These are phyloP conservation scores for Conidiobolus incongruus DNA, from an alignment of 371 early-diverging fungal species.

Conservation along the genomic window DNA sequence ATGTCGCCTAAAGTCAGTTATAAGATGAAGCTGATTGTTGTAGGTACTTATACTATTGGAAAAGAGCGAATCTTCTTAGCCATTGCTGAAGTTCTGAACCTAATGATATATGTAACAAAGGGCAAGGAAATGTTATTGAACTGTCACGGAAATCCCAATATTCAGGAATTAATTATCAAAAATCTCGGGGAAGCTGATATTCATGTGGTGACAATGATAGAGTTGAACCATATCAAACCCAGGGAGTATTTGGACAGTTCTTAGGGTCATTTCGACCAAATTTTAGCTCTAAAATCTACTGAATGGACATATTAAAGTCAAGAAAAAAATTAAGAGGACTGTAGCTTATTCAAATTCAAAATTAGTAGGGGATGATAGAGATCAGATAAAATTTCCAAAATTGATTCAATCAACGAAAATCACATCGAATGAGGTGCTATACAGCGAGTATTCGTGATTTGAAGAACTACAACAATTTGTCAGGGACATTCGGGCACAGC, in stretches of 20 bases:
- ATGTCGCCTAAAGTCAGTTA: too few species aligned
- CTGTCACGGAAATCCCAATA: constrained; percentile 36
- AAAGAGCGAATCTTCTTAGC: constrained; percentile 71
- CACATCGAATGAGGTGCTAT: constrained; percentile 51
- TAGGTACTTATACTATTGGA: constrained; percentile 83
- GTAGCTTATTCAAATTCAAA: constrained; percentile 11
- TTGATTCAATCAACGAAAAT: constrained; percentile 14
- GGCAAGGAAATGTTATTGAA: constrained; percentile 35
- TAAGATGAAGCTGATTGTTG: constrained; percentile 28
- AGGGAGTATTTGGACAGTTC: constrained; percentile 9
- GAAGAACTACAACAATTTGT: constrained; percentile 67
- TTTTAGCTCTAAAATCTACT: constrained; percentile 63
- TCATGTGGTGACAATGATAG: constrained; percentile 48
- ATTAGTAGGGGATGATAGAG: too few species aligned
- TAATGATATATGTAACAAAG: constrained; percentile 41
- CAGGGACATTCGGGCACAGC: too few species aligned
- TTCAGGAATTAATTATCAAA: constrained; percentile 29
- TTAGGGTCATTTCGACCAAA: constrained; percentile 12
- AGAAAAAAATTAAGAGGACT: constrained; percentile 3
- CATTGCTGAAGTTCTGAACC: constrained; percentile 39
- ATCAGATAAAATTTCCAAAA: too few species aligned
- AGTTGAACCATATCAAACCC: constrained; percentile 12
- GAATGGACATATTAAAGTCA: constrained; percentile 47
- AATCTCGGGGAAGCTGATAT: constrained; percentile 48
- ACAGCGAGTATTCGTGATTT: constrained; percentile 84